A percentile compares a stretch with the other conserved stretches of the same genome.
These are phyloP conservation scores for Acanthamoeba lenticulata DNA, from an alignment of 208 protist species.

Conservation along the genomic window DNA sequence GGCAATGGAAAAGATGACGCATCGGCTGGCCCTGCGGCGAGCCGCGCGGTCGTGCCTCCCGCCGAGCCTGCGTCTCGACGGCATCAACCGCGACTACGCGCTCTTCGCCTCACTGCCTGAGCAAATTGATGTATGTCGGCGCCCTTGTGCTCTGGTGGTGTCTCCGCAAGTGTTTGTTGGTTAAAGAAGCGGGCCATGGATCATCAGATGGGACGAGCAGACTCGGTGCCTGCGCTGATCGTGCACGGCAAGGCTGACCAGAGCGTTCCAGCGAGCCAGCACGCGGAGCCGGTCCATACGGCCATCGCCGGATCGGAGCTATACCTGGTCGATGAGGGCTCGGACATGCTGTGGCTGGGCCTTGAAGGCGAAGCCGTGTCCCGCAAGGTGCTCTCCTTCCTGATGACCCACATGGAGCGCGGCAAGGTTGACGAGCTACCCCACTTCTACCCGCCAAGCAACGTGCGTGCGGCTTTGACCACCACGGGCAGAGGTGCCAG, in stretches of 20 bases:
- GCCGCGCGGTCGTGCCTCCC: constrained; percentile 16
- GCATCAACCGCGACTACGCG: not conserved
- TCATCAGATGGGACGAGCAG: not conserved
- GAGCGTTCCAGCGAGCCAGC: not conserved
- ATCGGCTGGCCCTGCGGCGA: not conserved
- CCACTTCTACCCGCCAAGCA: not conserved
- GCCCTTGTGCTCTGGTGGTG: not conserved
- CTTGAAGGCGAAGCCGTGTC: constrained; percentile 19
- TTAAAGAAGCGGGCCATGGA: not conserved
- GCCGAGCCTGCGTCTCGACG: not conserved
- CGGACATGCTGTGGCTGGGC: constrained; percentile 19
- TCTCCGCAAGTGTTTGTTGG: too few relatives aligned
- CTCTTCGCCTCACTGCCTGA: not conserved
- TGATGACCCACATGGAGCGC: not conserved
- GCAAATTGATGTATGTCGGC: not conserved
- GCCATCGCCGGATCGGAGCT: not conserved
- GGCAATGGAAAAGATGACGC: not conserved
- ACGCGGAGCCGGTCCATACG: not conserved
- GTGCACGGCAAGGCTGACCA: constrained; percentile 23
- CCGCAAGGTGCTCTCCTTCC: not conserved
- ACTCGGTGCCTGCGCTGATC: constrained; percentile 5
- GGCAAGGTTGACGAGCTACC: constrained; percentile 6
- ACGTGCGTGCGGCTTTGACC: too few relatives aligned
- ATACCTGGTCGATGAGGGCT: not conserved
- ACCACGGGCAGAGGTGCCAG: not conserved